Evolutionary conservation across 1,139 yeast species (phyloP), one percentile per base, ranked within the genome.

Genomic region (Scheffersomyces quercinus): DNA sequence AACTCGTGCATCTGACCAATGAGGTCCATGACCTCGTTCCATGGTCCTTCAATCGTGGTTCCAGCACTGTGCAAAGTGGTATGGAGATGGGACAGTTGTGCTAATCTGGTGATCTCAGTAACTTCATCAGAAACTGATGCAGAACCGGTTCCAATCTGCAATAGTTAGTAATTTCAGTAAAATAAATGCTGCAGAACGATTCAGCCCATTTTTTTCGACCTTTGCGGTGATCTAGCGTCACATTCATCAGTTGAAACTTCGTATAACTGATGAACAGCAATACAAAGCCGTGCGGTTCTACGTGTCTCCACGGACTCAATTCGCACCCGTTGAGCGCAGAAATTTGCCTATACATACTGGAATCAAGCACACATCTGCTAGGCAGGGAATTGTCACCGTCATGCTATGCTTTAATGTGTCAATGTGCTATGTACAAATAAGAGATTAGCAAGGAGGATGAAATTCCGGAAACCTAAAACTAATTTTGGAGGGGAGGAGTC

Each of bases 41-140:
- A 89, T n/a, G 90, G 90, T 0, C 97, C 97, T 55, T 86, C 87
- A 56, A 88, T 85, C 4, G 96, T 88, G 8, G 96, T 88, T 5
- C 96, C 96, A 1, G 96, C 96, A 51, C 93, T 84, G 64, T 89
- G 96, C 51, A 89, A 69, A 0, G 88, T 82, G 46, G 85, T 82
- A 41, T 81, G 75, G 43, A 89, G 70, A 5, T 78, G 82, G 14
- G 87, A 80, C 11, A 73, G 73, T 44, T 83, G 73, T 26, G 89
- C 82, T 41, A 81, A 64, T 37, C 76, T 69, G 47, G 89, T 90
- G 35, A 86, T 81, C 38, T 77, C 72, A 12, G 95, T 81, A 33
- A 89, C 82, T 55, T 88, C 88, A 53, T 85, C 87, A 4, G 95
- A 86, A 1, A 88, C 91, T 3, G 95, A 87, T 1, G 93, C 82